These are phyloP conservation scores for Pythium diclinum DNA, from an alignment of 352 stramenopile species.

Conservation along the genomic window DNA sequence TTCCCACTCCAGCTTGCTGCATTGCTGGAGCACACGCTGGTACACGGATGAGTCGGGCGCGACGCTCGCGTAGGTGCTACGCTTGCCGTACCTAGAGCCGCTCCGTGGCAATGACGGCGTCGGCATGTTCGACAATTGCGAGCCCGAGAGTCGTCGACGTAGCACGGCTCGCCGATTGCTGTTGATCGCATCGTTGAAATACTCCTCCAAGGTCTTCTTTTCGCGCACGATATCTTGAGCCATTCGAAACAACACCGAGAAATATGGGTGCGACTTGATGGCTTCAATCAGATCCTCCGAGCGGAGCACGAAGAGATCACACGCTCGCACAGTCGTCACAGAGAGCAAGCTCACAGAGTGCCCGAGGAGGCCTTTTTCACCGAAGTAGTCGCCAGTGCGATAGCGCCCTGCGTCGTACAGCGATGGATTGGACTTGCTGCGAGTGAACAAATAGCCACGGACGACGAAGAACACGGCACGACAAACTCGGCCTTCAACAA, in stretches of 20 bases:
- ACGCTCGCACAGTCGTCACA: slow-evolving; percentile 49
- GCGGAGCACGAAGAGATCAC: slow-evolving; percentile 56
- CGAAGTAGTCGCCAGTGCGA: slow-evolving; percentile 53
- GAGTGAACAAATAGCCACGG: slow-evolving; percentile 47
- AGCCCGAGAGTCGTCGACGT: slow-evolving; percentile 17
- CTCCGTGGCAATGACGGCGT: background rate
- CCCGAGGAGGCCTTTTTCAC: slow-evolving; percentile 46
- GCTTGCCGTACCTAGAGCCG: slow-evolving; percentile 1
- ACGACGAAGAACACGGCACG: slow-evolving; percentile 73
- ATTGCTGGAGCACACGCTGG: slow-evolving; percentile 18
- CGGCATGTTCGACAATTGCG: slow-evolving; percentile 9
- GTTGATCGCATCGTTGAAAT: slow-evolving; percentile 30
- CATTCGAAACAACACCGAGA: slow-evolving; percentile 40
- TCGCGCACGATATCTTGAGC: slow-evolving; percentile 37
- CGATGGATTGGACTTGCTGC: slow-evolving; percentile 42
- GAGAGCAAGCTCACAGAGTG: slow-evolving; percentile 55
- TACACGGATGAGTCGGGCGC: slow-evolving; percentile 8
- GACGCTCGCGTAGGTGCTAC: background rate
- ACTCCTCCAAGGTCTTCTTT: slow-evolving; percentile 32
- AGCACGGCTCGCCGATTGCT: slow-evolving; percentile 20
- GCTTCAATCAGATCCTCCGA: slow-evolving; percentile 45
- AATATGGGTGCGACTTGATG: slow-evolving; percentile 39
- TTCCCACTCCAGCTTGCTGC: slow-evolving; percentile 34
- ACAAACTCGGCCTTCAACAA: slow-evolving; percentile 60
- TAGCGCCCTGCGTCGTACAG: slow-evolving; percentile 40